Percentiles rank a stretch among this genome's conserved stretches.
phyloP scores from a whole-genome alignment of 2,329 filamentous ascomycete species.

The Raffaelea albimanens region DNA sequence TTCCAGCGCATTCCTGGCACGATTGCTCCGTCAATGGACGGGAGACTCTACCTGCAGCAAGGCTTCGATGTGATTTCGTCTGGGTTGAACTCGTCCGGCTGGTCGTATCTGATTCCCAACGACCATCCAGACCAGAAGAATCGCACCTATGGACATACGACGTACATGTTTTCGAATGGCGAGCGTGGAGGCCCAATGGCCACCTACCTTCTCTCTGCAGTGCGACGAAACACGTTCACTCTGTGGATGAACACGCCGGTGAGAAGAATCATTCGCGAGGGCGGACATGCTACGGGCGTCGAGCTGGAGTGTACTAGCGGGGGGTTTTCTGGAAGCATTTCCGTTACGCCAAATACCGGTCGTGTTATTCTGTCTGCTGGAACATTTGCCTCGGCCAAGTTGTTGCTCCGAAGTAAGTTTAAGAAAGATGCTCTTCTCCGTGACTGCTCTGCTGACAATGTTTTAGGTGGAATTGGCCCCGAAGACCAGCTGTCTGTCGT shows the following conservation, averaged over 20 bases:
- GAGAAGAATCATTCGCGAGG: slow-evolving; percentile 48
- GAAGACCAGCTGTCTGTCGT: slow-evolving; percentile 47
- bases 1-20: slow-evolving; percentile 66
- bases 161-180: slow-evolving; percentile 54
- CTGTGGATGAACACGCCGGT: slow-evolving; percentile 52
- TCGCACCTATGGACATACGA: slow-evolving; percentile 47
- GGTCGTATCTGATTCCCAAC: slow-evolving; percentile 52
- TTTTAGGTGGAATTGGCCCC: slow-evolving; percentile 55
- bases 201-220: slow-evolving; percentile 51
- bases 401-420: slow-evolving; percentile 51
- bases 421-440: too few relatives aligned
- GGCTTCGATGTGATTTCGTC: slow-evolving; percentile 49
- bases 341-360: slow-evolving; percentile 48
- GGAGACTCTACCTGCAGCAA: slow-evolving; percentile 56
- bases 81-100: slow-evolving; percentile 38
- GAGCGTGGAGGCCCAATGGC: slow-evolving; percentile 56
- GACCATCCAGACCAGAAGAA: slow-evolving; percentile 49
- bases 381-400: slow-evolving; percentile 59
- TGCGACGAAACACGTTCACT: slow-evolving; percentile 45
- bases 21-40: slow-evolving; percentile 55
- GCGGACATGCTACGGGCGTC: slow-evolving; percentile 40
- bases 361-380: slow-evolving; percentile 61
- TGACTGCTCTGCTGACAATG: slow-evolving; percentile 9
- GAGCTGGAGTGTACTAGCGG: slow-evolving; percentile 23
- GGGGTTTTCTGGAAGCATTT: slow-evolving; percentile 50